Evolutionary conservation across 2,329 filamentous ascomycete genomes (phyloP), one percentile per base, ranked within the genome.

Genomic region (Penicillium sp.): DNA sequence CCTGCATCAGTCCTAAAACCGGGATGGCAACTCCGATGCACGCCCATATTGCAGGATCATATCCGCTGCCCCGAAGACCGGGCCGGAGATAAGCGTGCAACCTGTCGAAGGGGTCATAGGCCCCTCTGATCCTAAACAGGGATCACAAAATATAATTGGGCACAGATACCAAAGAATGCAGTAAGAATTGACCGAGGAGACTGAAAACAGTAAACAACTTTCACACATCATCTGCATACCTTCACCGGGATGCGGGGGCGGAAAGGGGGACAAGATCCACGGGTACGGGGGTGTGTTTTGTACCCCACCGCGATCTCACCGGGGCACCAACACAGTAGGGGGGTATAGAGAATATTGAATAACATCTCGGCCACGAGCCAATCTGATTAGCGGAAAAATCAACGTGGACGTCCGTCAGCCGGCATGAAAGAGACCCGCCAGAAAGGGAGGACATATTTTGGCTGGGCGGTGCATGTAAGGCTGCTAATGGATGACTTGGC

Each of bases 241-340:
- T 64, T 63, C 57, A 63, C 60, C 62, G 60, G 24, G 46, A 53
- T 62, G 63, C 56, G 60, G 61, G 57, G 61, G 53, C 55, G 26
- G 51, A 52, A 56, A 58, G 31, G 54, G 52, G 41, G 29, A 41
- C 29, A 14, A 41, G 39, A 43, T 45, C 51, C 21, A 33, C 24
- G 58, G 27, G 10, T 3, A 35, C 52, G 14, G 24, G 35, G 21
- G 52, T 11, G 4, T 41, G 39, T 22, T 41, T 22, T 13, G 39
- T 22, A 41, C 39, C 39, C 53, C 58, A 62, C 60, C 51, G 37
- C 22, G 13, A 56, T 54, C 57, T 62, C 59, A 62, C 60, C 58
- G 60, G 35, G 52, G 27, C 24, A 57, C 57, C 50, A 53, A 56
- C 49, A 52, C 45, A 61, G 57, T 22, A 50, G 31, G 31, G 31